phyloP scores from a whole-genome alignment of 2,329 filamentous ascomycete genomes.

The Xylariaceae sp. region DNA sequence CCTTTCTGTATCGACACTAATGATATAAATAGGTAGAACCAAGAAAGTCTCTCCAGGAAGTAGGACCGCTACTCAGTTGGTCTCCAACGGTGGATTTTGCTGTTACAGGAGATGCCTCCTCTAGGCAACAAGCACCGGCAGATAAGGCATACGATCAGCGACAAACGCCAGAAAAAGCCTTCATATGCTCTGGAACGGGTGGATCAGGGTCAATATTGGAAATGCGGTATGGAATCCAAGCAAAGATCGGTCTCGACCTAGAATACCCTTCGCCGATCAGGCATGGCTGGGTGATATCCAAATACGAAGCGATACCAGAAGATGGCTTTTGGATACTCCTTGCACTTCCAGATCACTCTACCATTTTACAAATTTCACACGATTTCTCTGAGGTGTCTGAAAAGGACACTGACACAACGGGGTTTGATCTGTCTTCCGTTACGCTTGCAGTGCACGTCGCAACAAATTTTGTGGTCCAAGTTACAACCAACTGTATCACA shows the following conservation, averaged over 20 bases:
- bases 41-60: conserved; percentile 49
- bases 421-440: conserved; percentile 51
- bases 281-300: conserved; percentile 52
- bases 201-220: conserved; percentile 64
- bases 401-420: conserved; percentile 38
- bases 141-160: conserved; percentile 22
- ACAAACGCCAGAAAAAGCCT: conserved; percentile 54
- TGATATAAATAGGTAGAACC: conserved; percentile 46
- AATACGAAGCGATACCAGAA: conserved; percentile 18
- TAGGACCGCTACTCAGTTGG: conserved; percentile 65
- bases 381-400: conserved; percentile 47
- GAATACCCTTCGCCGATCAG: conserved; percentile 49
- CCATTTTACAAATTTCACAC: conserved; percentile 46
- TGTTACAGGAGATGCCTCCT: conserved; percentile 39
- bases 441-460: conserved; percentile 46
- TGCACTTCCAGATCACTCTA: conserved; percentile 48
- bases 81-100: conserved; percentile 55
- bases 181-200: conserved; percentile 65
- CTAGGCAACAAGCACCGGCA: conserved; percentile 27
- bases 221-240: conserved; percentile 67
- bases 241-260: conserved; percentile 60
- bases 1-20: background rate
- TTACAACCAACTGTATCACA: conserved; percentile 49
- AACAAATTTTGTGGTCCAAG: conserved; percentile 46
- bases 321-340: conserved; percentile 43